phyloP scores from a whole-genome alignment of 2,329 filamentous ascomycete species.

The Xylariales sp. region DNA sequence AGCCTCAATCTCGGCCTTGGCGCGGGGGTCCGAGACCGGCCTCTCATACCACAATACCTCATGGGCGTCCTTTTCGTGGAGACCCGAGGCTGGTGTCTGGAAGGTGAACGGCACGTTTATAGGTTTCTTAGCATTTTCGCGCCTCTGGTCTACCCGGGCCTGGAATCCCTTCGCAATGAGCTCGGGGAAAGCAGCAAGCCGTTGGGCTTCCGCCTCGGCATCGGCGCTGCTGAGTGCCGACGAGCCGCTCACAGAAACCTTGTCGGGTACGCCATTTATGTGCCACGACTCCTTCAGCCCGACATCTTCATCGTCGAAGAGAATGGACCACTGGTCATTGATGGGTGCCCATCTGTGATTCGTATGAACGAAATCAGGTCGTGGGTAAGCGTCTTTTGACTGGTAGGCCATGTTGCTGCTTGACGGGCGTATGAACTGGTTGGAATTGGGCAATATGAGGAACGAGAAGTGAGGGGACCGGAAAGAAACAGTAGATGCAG shows the following conservation, averaged over 20 bases:
- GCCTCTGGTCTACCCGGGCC: conserved; percentile 43
- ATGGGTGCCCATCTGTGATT: conserved; percentile 69
- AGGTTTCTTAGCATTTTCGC: conserved; percentile 58
- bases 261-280: conserved; percentile 59
- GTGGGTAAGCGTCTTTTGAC: conserved; percentile 62
- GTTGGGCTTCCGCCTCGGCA: conserved; percentile 56
- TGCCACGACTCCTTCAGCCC: conserved; percentile 67
- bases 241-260: conserved; percentile 49
- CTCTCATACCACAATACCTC: conserved; percentile 77
- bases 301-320: conserved; percentile 73
- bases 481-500: neutral
- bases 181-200: conserved; percentile 62
- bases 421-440: neutral
- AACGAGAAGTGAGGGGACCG: conserved; percentile 13
- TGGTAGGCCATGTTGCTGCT: conserved; percentile 46
- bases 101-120: conserved; percentile 75
- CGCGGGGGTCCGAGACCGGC: conserved; percentile 61
- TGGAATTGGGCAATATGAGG: conserved; percentile 2
- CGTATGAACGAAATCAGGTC: conserved; percentile 71
- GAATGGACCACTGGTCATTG: conserved; percentile 72
- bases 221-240: conserved; percentile 38
- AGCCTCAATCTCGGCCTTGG: conserved; percentile 53
- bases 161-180: conserved; percentile 61
- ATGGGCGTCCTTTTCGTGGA: conserved; percentile 70
- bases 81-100: conserved; percentile 71